These are phyloP conservation scores for Russula dissimulans DNA, from an alignment of 768 basidiomycete species.

Conservation along the genomic window DNA sequence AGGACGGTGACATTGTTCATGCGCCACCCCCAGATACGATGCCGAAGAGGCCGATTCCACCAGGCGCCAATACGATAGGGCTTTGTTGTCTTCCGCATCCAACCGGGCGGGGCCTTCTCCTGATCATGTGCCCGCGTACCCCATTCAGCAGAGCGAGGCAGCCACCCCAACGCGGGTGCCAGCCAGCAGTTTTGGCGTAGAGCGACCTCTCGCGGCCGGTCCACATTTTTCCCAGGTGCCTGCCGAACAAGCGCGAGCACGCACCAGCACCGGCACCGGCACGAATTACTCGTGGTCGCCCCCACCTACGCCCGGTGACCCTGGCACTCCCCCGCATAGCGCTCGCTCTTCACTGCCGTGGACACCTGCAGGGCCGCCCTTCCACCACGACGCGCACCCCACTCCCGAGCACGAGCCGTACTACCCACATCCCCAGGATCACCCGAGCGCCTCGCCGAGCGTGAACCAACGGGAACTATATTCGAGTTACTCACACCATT, in stretches of 20 bases:
- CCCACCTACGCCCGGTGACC: constrained; percentile 3
- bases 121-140: constrained; percentile 5
- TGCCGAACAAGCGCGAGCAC: background rate
- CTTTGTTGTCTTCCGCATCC: constrained; percentile 6
- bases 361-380: background rate
- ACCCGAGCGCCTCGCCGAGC: background rate
- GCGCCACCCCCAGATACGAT: constrained; percentile 17
- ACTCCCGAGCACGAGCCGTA: background rate
- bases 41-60: constrained; percentile 19
- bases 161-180: background rate
- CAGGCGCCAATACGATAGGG: constrained; percentile 17
- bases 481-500: background rate
- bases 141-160: constrained; percentile 5
- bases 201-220: background rate
- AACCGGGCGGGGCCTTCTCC: constrained; percentile 1
- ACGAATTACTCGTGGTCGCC: constrained; percentile 9
- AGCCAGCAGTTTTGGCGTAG: background rate
- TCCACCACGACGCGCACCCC: background rate
- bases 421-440: constrained; percentile 4
- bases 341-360: background rate
- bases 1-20: constrained; percentile 1
- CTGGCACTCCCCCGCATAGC: background rate
- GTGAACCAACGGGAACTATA: constrained; percentile 1
- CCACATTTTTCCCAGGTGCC: constrained; percentile 1
- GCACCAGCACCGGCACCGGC: background rate